Conservation (phyloP, 148 eudicot genomes). For the Gaultheria prostrata region DNA sequence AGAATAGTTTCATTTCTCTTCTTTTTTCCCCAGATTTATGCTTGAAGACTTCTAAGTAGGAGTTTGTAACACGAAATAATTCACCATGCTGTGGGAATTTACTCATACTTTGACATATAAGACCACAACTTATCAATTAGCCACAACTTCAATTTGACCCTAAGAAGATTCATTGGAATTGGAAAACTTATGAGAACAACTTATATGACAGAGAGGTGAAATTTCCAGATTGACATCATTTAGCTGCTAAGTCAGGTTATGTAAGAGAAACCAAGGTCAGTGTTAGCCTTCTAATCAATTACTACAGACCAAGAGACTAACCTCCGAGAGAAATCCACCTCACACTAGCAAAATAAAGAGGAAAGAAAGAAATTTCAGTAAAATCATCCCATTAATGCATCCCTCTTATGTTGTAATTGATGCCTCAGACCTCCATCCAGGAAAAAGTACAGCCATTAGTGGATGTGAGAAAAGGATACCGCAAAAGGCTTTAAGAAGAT, state of each 20-base stretch:
- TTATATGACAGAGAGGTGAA: not conserved
- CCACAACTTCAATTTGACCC: not conserved
- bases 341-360: constrained; percentile 4
- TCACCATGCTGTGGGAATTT: not conserved
- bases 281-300: not conserved
- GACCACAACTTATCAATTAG: not conserved
- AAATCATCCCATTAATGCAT: constrained; percentile 2
- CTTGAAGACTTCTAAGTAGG: not conserved
- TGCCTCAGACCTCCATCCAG: not conserved
- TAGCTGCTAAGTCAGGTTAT: not conserved
- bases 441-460: not conserved
- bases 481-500: constrained; percentile 1
- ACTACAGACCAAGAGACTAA: not conserved
- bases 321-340: not conserved
- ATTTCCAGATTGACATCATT: not conserved
- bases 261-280: not conserved
- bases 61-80: not conserved
- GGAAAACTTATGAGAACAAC: not conserved
- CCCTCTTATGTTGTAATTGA: not conserved
- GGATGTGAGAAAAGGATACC: not conserved
- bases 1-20: not conserved
- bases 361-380: not conserved
- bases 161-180: not conserved
- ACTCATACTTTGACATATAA: constrained; percentile 7
- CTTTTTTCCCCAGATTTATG: not conserved